Evolutionary conservation across 139 green algal genomes (phyloP).

Genomic region (Diplosphaera chodatii): DNA sequence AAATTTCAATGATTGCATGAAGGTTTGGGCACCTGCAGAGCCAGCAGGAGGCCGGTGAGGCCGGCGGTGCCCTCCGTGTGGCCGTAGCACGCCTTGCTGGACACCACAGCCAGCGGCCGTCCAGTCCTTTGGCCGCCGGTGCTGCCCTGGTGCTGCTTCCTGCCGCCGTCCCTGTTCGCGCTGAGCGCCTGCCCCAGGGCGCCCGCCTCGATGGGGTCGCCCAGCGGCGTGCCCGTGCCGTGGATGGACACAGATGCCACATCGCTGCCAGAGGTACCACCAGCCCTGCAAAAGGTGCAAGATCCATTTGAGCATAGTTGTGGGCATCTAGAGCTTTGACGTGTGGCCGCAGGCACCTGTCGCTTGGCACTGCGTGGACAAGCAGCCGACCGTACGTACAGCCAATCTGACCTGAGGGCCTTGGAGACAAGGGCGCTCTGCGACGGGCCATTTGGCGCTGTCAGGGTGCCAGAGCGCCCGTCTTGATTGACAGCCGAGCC

Average conservation of each 20-base stretch:
- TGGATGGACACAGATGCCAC: slow-evolving; percentile 30
- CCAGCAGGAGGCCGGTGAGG: slow-evolving; percentile 59
- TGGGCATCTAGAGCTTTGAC: no score
- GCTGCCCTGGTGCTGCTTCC: slow-evolving; percentile 10
- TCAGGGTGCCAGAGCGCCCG: slow-evolving; percentile 78
- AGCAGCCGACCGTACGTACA: no score
- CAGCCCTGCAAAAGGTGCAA: slow-evolving; percentile 15
- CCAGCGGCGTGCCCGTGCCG: slow-evolving; percentile 63
- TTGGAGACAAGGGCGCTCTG: slow-evolving; percentile 55
- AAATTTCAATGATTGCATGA: no score
- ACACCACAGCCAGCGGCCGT: slow-evolving; percentile 37
- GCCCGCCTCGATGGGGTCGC: slow-evolving; percentile 67
- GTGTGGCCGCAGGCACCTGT: no score
- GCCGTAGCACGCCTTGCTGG: slow-evolving; percentile 73
- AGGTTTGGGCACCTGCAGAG: slow-evolving; percentile 14
- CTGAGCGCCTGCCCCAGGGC: slow-evolving; percentile 32
- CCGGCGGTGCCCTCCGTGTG: slow-evolving; percentile 79
- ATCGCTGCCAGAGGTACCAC: slow-evolving; percentile 2
- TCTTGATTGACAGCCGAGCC: slow-evolving; percentile 85
- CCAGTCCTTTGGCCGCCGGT: no score
- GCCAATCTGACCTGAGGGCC: not conserved
- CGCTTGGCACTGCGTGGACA: no score
- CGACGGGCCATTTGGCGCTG: slow-evolving; percentile 77
- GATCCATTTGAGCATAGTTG: no score
- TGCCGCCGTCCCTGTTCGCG: not conserved